Percentiles rank a stretch among this genome's conserved stretches.
These are phyloP conservation scores for Fraxinus ornus DNA, from an alignment of 305 asterid genomes.

Conservation along the genomic window DNA sequence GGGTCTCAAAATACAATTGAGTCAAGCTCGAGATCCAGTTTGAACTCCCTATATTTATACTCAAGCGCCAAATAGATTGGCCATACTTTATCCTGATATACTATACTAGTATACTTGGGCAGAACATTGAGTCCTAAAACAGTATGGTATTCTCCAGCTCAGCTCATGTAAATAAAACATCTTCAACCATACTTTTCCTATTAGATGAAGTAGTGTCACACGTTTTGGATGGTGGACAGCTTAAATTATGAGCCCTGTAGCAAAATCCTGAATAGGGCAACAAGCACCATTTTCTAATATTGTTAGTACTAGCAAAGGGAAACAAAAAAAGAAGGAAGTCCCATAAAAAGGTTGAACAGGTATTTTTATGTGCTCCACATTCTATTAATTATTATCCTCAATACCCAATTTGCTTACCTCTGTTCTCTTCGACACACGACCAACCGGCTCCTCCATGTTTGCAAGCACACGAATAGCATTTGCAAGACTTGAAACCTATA, in stretches of 20 bases:
- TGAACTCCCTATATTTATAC: neutral
- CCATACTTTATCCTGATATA: neutral
- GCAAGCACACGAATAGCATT: conserved; percentile 91
- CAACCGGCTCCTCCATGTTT: conserved; percentile 95
- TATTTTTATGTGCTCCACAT: neutral
- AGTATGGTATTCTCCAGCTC: conserved; percentile 3
- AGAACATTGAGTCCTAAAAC: neutral
- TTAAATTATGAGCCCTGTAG: neutral
- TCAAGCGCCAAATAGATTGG: neutral
- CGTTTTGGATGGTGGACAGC: neutral
- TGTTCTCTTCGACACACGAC: conserved; percentile 74
- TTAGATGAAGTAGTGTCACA: neutral
- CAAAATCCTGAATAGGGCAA: neutral
- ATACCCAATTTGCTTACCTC: conserved; percentile 51
- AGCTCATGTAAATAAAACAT: neutral
- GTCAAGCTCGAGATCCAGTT: neutral
- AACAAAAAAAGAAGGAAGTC: neutral
- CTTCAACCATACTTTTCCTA: neutral
- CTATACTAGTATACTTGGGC: neutral
- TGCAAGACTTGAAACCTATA: conserved; percentile 81
- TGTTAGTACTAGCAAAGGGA: conserved; percentile 5
- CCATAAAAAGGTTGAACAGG: neutral
- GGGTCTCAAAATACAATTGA: neutral
- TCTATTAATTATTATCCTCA: conserved; percentile 8
- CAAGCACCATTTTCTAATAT: neutral